Evolutionary conservation across 108 stramenopile species (phyloP), one percentile per base, ranked within the genome.

Genomic region (Cyclotella distinguenda): DNA sequence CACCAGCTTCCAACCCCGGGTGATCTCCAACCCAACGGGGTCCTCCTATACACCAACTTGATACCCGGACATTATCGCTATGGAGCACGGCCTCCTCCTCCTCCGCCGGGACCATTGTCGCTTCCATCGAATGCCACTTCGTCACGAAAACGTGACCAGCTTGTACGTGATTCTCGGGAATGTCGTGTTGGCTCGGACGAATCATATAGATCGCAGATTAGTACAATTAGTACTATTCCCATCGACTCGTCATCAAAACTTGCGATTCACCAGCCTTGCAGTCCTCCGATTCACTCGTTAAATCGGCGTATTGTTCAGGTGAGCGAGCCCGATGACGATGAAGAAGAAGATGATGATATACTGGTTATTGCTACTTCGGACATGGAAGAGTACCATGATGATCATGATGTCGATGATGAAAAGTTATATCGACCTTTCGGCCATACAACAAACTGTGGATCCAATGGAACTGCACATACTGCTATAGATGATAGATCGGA

Each of bases 41-140:
- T 61, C 40, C 53, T 76, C 0, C 19, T 76, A 11, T 76, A 76
- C 66, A 57, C 57, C 36, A 76, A 76, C 51, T 47, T 76, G n/a
- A 68, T 76, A 43, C 74, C 74, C 1, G 74, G 74, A 6, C 74
- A 76, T 47, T 76, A 68, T 64, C 53, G 74, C 25, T 76, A 76
- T 34, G 74, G 74, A 12, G 61, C 66, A 12, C 35, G 13, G 33
- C 74, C 74, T 46, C 60, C 66, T 1, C 43, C 54, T 18, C 74
- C 74, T 3, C 74, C 74, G 25, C 66, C 66, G 9, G 74, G 74
- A 28, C 74, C 74, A 6, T 43, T 75, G 4, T 74, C 74, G 0
- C 33, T 43, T 1, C 2, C 36, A 28, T 56, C 55, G 21, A 52
- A 30, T 60, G 51, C 31, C 54, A 36, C 38, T 27, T 40, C 31